Percentiles rank a stretch among this genome's conserved stretches.
Evolutionary conservation across 139 green algal genomes (phyloP).

Genomic region (Picocystis salinarum): DNA sequence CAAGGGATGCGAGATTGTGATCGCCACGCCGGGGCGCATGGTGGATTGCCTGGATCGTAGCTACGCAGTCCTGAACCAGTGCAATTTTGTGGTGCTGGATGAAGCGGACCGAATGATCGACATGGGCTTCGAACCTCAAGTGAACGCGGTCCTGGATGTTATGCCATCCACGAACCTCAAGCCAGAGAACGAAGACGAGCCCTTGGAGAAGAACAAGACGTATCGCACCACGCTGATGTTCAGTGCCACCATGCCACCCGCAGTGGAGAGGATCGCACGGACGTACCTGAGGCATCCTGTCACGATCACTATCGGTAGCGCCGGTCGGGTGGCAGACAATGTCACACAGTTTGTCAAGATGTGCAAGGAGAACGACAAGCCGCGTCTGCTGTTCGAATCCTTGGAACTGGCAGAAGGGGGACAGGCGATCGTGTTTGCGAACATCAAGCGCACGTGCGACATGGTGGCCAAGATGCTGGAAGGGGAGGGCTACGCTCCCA

Average conservation of each 20-base stretch:
- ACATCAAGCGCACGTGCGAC: constrained; percentile 57
- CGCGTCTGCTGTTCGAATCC: constrained; percentile 29
- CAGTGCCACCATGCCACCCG: constrained; percentile 81
- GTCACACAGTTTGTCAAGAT: constrained; percentile 73
- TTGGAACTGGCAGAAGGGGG: constrained; percentile 30
- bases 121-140: constrained; percentile 91
- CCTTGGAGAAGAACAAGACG: constrained; percentile 55
- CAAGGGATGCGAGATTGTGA: constrained; percentile 89
- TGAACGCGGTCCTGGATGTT: constrained; percentile 67
- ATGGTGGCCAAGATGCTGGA: constrained; percentile 31
- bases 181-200: constrained; percentile 62
- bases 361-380: constrained; percentile 53
- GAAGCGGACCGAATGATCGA: constrained; percentile 98
- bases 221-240: constrained; percentile 99
- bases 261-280: constrained; percentile 71
- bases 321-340: constrained; percentile 64
- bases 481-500: constrained; percentile 36
- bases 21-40: constrained; percentile 87
- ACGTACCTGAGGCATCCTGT: constrained; percentile 66
- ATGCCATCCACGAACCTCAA: constrained; percentile 84
- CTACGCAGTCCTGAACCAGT: constrained; percentile 96
- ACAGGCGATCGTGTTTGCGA: constrained; percentile 89
- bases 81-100: constrained; percentile 98
- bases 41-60: constrained; percentile 81
- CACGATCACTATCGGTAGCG: constrained; percentile 74